Base-by-base conservation (phyloP, 225 moss, liverwort and hornwort genomes). In the Asterella californica region DNA sequence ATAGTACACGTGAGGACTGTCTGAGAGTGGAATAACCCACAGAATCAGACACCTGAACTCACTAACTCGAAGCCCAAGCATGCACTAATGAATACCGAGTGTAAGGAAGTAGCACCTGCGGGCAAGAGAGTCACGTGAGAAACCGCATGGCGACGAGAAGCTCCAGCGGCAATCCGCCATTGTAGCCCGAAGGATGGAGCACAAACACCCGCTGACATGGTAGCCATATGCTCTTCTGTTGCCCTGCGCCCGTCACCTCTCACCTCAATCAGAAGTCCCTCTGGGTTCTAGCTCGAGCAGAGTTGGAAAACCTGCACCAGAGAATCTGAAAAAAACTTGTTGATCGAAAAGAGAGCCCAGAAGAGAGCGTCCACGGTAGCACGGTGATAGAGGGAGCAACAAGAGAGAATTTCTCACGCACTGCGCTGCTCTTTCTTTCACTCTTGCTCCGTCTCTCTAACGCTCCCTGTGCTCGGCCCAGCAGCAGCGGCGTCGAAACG, bases 191-290 rank as follows among this genome's bases (percentile, higher is more conserved):
- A 72, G 75, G 78, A 70, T 25, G 54, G 78, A 63, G 46, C 75
- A 78, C 78, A 63, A 53, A 86, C 62, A 19, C 86, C 75, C 33
- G 81, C 70, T 55, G 86, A 81, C 78, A 86, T 83, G 27, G 86
- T 83, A 33, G 86, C 86, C 80, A 86, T n/a, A n/a, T 86, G 33
- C 36, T 50, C n/a, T 50, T 53, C 21, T 33, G 10, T 38, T 30
- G 22, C 12, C 76, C 76, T 21, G 21, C 72, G 7, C 47, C 49
- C 72, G 42, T 5, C 15, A 1, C 49, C 34, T 32, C 67, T 0
- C 25, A 25, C 27, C 67, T 34, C 33, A 17, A 32, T 15, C 67
- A 8, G 25, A 9, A 14, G 61, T 24, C 33, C 36, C 67, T 32
- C 30, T n/a, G 32, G 15, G 6, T 67, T 34, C 36, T 29, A 30